These are phyloP conservation scores for Leccinum olivaceopallidum DNA, from an alignment of 768 basidiomycete species.

Conservation along the genomic window DNA sequence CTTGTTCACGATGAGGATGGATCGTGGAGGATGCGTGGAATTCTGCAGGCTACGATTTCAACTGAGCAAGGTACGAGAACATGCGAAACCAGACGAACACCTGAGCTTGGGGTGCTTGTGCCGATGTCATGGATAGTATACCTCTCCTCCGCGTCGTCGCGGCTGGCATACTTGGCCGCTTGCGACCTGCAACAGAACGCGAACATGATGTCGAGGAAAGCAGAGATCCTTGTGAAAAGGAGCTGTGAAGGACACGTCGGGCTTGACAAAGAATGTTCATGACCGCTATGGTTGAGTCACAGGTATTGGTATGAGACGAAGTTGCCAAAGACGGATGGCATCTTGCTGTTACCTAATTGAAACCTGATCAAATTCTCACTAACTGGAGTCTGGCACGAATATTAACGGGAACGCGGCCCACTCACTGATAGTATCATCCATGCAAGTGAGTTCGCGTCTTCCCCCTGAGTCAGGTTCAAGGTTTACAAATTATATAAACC, in stretches of 20 bases:
- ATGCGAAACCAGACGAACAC: conserved; percentile 21
- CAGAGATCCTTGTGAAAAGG: conserved; percentile 17
- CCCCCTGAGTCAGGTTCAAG: too few species aligned
- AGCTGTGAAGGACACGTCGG: conserved; percentile 23
- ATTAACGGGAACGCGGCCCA: conserved; percentile 1
- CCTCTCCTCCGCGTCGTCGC: conserved; percentile 9
- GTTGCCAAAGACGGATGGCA: conserved; percentile 17
- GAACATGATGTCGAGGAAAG: conserved; percentile 4
- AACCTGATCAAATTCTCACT: conserved; percentile 6
- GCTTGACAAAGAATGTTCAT: conserved; percentile 25
- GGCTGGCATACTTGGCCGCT: not conserved
- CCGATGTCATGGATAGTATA: conserved; percentile 15
- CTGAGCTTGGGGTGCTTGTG: conserved; percentile 10
- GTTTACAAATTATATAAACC: not conserved
- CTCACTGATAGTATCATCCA: too few species aligned
- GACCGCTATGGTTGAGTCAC: conserved; percentile 6
- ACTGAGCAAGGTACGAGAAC: conserved; percentile 24
- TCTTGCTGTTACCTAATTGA: not conserved
- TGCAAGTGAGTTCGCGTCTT: too few species aligned
- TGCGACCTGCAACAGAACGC: not conserved
- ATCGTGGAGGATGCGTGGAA: conserved; percentile 46
- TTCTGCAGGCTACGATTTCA: conserved; percentile 26
- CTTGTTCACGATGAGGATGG: conserved; percentile 80
- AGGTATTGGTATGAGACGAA: not conserved
- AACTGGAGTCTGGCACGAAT: not conserved